Conservation (phyloP, 2,329 filamentous ascomycete genomes). For the Penicillium frequentans region DNA sequence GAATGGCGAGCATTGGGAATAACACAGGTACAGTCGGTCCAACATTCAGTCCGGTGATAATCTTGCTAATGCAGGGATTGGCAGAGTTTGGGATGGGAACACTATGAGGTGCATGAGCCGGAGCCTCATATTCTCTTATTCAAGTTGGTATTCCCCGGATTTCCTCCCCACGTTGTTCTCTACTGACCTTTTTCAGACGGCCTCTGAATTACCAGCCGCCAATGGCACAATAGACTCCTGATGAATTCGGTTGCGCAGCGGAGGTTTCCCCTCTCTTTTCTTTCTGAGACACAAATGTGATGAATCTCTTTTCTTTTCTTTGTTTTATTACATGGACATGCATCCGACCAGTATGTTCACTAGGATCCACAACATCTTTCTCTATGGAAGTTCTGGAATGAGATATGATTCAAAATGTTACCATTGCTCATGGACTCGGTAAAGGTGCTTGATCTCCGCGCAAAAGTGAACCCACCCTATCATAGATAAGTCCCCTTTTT, state of each 20-base stretch:
- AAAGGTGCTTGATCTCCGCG: not conserved
- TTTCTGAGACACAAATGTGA: conserved; percentile 2
- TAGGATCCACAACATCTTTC: conserved; percentile 26
- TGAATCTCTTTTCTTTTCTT: conserved; percentile 3
- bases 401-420: conserved; percentile 27
- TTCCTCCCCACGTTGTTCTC: not conserved
- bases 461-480: not conserved
- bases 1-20: conserved; percentile 98
- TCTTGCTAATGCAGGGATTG: conserved; percentile 7
- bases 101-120: conserved; percentile 98
- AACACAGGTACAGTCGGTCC: conserved; percentile 70
- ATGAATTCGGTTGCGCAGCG: conserved; percentile 10
- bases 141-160: conserved; percentile 67
- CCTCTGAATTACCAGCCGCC: conserved; percentile 83
- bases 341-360: conserved; percentile 17
- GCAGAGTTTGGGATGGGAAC: conserved; percentile 97
- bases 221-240: conserved; percentile 33
- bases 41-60: not conserved
- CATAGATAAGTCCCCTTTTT: not conserved
- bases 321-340: conserved; percentile 18
- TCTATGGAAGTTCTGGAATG: conserved; percentile 30
- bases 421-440: conserved; percentile 3
- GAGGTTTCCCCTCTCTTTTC: conserved; percentile 1
- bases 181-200: conserved; percentile 54
- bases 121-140: conserved; percentile 98